phyloP scores from a whole-genome alignment of 495 filamentous ascomycete genomes.

The Chaetomium fimeti region DNA sequence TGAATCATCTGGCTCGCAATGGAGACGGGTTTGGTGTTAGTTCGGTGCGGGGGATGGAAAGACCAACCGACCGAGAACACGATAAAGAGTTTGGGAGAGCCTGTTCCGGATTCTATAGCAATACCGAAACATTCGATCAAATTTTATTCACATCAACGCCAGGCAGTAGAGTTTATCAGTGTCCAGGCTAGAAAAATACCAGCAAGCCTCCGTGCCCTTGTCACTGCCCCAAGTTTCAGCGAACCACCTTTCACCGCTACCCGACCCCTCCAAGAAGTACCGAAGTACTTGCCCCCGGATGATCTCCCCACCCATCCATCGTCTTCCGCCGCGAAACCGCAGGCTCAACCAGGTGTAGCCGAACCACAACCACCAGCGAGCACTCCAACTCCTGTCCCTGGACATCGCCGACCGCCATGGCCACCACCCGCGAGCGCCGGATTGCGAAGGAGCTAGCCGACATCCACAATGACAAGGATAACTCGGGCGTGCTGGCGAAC shows the following conservation, averaged over 20 bases:
- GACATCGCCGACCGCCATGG: conserved; percentile 51
- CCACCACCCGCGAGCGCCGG: conserved; percentile 74
- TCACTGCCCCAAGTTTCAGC: neutral
- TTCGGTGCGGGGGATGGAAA: no score
- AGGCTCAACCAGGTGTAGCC: neutral
- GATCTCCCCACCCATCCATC: neutral
- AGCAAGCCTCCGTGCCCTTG: no score
- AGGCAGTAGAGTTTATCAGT: no score
- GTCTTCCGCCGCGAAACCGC: neutral
- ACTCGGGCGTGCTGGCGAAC: conserved; percentile 69
- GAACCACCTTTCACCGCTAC: neutral
- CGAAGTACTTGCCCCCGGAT: no score
- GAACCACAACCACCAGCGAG: neutral
- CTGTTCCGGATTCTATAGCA: neutral
- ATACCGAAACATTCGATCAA: no score
- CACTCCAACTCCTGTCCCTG: neutral
- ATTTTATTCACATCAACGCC: neutral
- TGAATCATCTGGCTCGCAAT: no score
- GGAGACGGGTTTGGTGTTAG: no score
- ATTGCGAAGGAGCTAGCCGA: conserved; percentile 90
- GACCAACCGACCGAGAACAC: no score
- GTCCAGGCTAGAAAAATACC: no score
- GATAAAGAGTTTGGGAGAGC: no score
- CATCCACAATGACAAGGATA: conserved; percentile 67
- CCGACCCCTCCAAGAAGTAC: conserved; percentile 10